Base-by-base conservation (phyloP, 371 early-diverging fungal genomes). In the Basidiobolus meristosporus region DNA sequence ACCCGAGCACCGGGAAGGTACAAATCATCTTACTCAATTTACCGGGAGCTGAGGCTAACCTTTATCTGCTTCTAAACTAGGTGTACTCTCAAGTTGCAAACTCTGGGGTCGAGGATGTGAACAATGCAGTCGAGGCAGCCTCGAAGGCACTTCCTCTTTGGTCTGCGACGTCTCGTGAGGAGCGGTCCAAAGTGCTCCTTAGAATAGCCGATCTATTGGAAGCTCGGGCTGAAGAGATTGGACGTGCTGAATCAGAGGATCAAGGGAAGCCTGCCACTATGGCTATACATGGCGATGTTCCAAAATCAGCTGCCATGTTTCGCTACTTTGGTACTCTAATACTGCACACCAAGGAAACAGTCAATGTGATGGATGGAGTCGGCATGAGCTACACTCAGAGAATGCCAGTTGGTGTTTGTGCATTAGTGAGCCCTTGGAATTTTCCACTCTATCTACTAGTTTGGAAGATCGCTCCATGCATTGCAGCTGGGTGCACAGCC, bases 401-500 rank as follows among this genome's bases (percentile, higher is more conserved):
- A 15, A 52, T 58, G 36, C 69, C 81, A 5, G 57, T 71, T 20
- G 82, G 82, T 10, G 78, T 82, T 1, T 74, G 69, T 15, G 82
- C 57, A 3, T 43, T 82, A 23, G 73, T 81, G 39, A 67, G 68
- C 6, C 82, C 82, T 19, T 81, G 82, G 68, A 73, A 66, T 47
- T 44, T 75, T 38, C 79, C 82, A 2, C 39, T 78, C 40, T 78
- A 75, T 45, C 55, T 80, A 31, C 51, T 82, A 26, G 75, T 77
- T 5, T 76, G 78, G 75, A 83, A 83, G 56, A 68, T 83, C 34
- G 84, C 83, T 5, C 80, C 82, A 0, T 67, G 69, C 42, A 56
- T 82, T 31, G 82, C 76, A 42, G 46, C 47, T 31, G 46, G 44
- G 11, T 42, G 32, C 30, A 43, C 39, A 3, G 44, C 46, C 31